Conservation (phyloP, 2,329 filamentous ascomycete species). For the Calonectria honghensis region DNA sequence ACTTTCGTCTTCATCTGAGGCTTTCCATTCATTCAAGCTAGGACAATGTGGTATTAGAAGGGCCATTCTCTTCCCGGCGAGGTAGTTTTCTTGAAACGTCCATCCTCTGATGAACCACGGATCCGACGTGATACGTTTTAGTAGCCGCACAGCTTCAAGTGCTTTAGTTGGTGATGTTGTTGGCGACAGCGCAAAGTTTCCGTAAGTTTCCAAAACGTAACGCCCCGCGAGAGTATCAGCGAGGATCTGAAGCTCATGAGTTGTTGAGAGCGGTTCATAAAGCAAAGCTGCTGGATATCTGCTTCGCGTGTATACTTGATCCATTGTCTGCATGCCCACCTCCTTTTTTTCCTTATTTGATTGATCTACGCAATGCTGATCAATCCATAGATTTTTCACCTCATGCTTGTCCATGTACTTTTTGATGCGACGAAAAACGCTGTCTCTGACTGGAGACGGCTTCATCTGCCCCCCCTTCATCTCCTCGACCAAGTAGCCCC, state of each 20-base stretch:
- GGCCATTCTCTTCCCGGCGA: conserved; percentile 16
- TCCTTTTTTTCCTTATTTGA: background rate
- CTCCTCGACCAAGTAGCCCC: conserved; percentile 6
- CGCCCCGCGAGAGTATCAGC: conserved; percentile 1
- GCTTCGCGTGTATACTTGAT: conserved; percentile 20
- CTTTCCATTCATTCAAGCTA: conserved; percentile 5
- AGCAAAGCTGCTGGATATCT: conserved; percentile 5
- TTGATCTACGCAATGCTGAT: conserved; percentile 19
- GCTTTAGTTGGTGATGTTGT: background rate
- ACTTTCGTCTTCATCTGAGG: background rate
- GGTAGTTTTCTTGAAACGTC: conserved; percentile 33
- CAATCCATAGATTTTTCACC: conserved; percentile 15
- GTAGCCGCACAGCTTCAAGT: background rate
- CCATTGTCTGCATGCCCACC: conserved; percentile 19
- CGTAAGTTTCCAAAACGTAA: background rate
- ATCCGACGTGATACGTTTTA: conserved; percentile 26
- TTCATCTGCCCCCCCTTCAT: background rate
- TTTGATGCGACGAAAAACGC: conserved; percentile 24
- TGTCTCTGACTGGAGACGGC: conserved; percentile 25
- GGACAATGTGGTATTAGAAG: conserved; percentile 21
- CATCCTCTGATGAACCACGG: conserved; percentile 26
- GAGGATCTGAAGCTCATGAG: background rate
- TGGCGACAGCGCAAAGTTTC: background rate
- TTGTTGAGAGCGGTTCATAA: background rate
- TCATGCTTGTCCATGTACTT: conserved; percentile 19